A percentile compares a stretch with the other conserved stretches of the same genome.
Evolutionary conservation across 2,329 filamentous ascomycete genomes (phyloP).

Genomic region (Plectosphaerella plurivora): DNA sequence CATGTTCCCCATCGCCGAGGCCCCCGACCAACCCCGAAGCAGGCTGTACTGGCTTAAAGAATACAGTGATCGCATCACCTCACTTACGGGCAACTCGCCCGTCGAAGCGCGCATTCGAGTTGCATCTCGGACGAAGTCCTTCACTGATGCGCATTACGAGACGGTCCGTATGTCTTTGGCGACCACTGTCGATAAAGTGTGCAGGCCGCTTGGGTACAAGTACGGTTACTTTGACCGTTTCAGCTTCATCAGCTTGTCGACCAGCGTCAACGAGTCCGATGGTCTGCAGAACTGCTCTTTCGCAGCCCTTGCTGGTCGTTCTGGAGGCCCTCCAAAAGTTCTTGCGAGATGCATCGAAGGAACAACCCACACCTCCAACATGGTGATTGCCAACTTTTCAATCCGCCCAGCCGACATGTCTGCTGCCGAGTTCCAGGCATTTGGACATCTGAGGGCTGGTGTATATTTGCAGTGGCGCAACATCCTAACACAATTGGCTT

Average conservation of each 20-base stretch:
- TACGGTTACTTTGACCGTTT: neutral
- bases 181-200: neutral
- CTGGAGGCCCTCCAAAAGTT: too few species aligned
- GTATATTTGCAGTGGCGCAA: neutral
- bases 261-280: neutral
- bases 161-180: neutral
- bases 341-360: neutral
- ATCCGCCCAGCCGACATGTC: neutral
- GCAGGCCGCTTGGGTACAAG: neutral
- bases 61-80: neutral
- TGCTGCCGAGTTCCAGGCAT: neutral
- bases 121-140: neutral
- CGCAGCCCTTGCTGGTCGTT: neutral
- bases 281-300: neutral
- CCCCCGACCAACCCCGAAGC: too few species aligned
- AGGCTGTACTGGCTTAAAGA: neutral
- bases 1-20: neutral
- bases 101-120: neutral
- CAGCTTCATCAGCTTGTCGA: neutral
- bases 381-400: neutral
- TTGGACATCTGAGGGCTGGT: neutral
- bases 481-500: neutral
- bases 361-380: neutral
- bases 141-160: neutral
- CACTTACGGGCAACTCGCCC: neutral